Base-by-base conservation (phyloP, 2,329 filamentous ascomycete species). In the Cladophialophora carrionii region DNA sequence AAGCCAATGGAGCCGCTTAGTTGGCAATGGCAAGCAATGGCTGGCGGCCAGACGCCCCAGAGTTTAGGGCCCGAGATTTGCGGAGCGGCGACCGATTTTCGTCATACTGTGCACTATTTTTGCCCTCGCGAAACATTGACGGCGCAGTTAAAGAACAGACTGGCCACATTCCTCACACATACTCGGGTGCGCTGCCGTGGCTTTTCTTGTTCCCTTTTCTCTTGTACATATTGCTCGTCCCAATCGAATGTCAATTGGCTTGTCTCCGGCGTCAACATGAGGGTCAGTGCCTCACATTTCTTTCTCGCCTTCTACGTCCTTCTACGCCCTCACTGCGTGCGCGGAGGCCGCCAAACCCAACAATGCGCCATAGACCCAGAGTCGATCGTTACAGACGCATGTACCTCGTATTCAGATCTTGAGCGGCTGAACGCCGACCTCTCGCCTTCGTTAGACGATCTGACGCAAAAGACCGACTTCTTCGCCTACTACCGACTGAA, bases 401-500 rank as follows among this genome's bases (percentile, higher is more conserved):
- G 95, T 80, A 92, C 91, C 68, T 96, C 94, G 62, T 99, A 96
- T 79, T 88, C 89, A 62, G 92, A 91, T 43, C 89, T 99, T 77
- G 93, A 99, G 75, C 82, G 83, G 48, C 83, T 99, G 61, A 99
- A 98, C 79, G 78, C 83, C 71, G 85, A 87, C 66, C 83, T 97
- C 68, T 88, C 89, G 72, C 90, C 92, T 20, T 85, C 88, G 59
- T 81, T 99, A 71, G 85, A 91, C 73, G 89, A 91, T 62, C 86
- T 99, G 53, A 96, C 92, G 0, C 87, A 87, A 72, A 87, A 90
- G 60, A 96, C 94, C 77, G 95, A 99, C 78, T 99, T 97, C 84
- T 99, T 99, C 80, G 94, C 94, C 60, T 92, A 98, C 79, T 99
- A 98, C 81, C 89, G 95, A 64, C 82, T 99, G 53, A 98, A 97